Evolutionary conservation across 306 rosid species (phyloP).

Genomic region (Glycine soja): DNA sequence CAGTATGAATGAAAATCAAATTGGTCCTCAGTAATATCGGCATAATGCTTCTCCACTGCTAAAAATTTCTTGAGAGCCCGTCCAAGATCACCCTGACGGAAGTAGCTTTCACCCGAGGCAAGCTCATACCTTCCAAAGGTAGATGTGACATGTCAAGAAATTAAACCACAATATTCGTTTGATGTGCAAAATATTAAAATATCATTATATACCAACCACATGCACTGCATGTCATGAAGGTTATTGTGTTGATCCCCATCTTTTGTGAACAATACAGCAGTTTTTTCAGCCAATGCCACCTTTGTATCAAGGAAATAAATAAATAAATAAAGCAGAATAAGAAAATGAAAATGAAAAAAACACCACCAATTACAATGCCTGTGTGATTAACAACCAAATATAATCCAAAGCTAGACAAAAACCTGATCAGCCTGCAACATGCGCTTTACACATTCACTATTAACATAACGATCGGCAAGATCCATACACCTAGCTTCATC

Average conservation of each 20-base stretch:
- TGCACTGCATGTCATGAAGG: conserved; percentile 99
- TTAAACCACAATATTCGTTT: conserved; percentile 18
- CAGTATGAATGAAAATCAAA: conserved; percentile 99
- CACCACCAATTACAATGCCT: not conserved
- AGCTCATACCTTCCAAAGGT: conserved; percentile 84
- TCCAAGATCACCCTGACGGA: conserved; percentile 96
- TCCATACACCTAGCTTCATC: conserved; percentile 98
- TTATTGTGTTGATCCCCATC: conserved; percentile 99
- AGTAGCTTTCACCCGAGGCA: conserved; percentile 94
- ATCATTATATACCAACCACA: conserved; percentile 73
- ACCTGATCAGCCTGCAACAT: conserved; percentile 99
- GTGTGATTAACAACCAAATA: conserved; percentile 20
- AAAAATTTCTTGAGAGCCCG: conserved; percentile 84
- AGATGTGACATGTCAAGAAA: conserved; percentile 41
- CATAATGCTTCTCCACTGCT: conserved; percentile 98
- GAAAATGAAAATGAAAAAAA: conserved; percentile 34
- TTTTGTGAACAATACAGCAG: conserved; percentile 97
- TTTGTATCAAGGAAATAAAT: conserved; percentile 41
- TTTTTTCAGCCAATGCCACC: conserved; percentile 95
- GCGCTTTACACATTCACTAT: conserved; percentile 96
- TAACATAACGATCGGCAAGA: conserved; percentile 95
- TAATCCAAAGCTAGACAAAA: conserved; percentile 24
- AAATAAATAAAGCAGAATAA: conserved; percentile 30
- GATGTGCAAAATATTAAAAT: conserved; percentile 36
- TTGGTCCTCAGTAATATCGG: conserved; percentile 96